Evolutionary conservation across 306 rosid species (phyloP).

Genomic region (Hylodesmum podocarpum): DNA sequence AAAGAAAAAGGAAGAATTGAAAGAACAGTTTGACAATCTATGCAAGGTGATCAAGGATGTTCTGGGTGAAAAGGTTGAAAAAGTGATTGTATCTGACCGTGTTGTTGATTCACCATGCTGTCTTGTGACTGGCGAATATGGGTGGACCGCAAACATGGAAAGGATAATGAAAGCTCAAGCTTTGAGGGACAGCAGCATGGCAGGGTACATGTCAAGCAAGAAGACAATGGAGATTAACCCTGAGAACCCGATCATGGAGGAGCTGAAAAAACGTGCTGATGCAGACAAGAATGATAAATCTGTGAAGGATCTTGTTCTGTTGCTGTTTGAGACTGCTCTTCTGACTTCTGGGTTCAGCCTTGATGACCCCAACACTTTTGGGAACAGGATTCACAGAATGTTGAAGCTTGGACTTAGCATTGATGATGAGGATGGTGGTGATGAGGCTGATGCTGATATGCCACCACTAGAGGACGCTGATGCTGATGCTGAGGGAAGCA

Average conservation of each 20-base stretch:
- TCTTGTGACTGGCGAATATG: constrained; percentile 84
- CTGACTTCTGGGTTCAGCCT: constrained; percentile 92
- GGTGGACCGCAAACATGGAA: constrained; percentile 93
- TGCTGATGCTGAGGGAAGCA: constrained; percentile 75
- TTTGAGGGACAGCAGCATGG: constrained; percentile 84
- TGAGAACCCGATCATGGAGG: constrained; percentile 84
- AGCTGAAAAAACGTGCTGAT: constrained; percentile 79
- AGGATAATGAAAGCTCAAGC: constrained; percentile 94
- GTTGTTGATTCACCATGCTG: constrained; percentile 91
- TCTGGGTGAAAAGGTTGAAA: constrained; percentile 78
- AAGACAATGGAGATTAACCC: constrained; percentile 96
- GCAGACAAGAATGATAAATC: constrained; percentile 81
- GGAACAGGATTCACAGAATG: constrained; percentile 93
- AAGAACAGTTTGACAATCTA: constrained; percentile 68
- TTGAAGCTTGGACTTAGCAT: constrained; percentile 85
- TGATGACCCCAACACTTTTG: constrained; percentile 88
- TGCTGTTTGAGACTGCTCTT: constrained; percentile 78
- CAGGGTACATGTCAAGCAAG: constrained; percentile 92
- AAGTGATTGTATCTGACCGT: constrained; percentile 78
- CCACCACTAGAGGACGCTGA: constrained; percentile 83
- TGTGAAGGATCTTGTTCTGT: constrained; percentile 80
- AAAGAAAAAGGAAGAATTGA: constrained; percentile 50
- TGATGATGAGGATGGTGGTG: constrained; percentile 64
- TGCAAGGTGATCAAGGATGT: constrained; percentile 92
- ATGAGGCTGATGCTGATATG: constrained; percentile 71